Base-by-base conservation (phyloP, 2,329 filamentous ascomycete species). In the Cladosporium sp. region DNA sequence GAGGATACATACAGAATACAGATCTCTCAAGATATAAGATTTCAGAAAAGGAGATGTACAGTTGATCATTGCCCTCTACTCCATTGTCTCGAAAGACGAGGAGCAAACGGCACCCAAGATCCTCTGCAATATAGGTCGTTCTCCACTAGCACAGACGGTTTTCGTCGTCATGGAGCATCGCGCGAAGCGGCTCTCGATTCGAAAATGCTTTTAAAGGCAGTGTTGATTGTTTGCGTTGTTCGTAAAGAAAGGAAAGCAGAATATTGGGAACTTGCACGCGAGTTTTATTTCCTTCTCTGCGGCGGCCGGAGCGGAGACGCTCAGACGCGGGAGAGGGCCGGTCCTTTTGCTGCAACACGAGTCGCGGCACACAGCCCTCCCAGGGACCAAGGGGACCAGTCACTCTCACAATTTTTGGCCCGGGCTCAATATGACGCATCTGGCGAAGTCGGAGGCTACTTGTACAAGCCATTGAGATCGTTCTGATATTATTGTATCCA, bases 141-240 rank as follows among this genome's bases (percentile, higher is more conserved):
- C 70, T 72, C 64, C 70, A 71, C 70, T 71, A 61, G 65, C 64
- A 68, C 69, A 68, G 69, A 72, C 69, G 70, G 69, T 71, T 71
- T 72, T 69, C 68, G 69, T 71, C 66, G 65, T 73, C 70, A 71
- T 73, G 70, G 69, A 71, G 70, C 70, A 68, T 64, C 69, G 60
- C 68, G 65, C 63, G 62, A 45, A 36, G 55, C 55, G 67, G 66
- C 68, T 71, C 68, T 71, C 69, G 66, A 71, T 62, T 68, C 65
- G 69, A 71, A 71, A 73, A 71, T 73, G 70, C 70, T 72, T 68
- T 73, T 70, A 70, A 51, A 56, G 68, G 67, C 66, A 68, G 70
- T 71, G 70, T 71, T 70, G 58, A 58, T 65, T 54, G 60, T 71
- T 71, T 70, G 69, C 68, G 68, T 72, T 71, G 67, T 70, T 70